Percentiles rank a stretch among this genome's conserved stretches.
phyloP scores from a whole-genome alignment of 2,329 filamentous ascomycete species.

The Neonectria punicea region DNA sequence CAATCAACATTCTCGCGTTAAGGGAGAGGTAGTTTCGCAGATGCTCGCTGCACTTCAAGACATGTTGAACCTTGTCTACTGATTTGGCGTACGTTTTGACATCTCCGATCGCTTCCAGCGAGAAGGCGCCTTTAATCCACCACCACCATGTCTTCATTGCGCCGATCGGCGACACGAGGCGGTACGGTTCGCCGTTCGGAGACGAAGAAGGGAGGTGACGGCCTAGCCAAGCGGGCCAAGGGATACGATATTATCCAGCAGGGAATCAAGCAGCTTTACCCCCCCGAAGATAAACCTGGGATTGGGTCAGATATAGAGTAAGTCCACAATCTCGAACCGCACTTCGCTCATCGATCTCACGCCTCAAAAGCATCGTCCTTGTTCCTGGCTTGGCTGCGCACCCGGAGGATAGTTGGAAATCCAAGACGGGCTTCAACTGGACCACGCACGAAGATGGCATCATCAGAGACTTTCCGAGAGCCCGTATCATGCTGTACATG shows the following conservation, averaged over 20 bases:
- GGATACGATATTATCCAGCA: neutral
- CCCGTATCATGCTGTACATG: conserved; percentile 53
- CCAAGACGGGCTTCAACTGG: conserved; percentile 53
- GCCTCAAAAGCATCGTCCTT: neutral
- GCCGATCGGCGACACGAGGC: neutral
- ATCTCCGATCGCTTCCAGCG: neutral
- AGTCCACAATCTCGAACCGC: neutral
- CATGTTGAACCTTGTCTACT: neutral
- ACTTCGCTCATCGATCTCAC: neutral
- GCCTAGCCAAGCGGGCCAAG: neutral
- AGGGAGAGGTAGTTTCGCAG: neutral
- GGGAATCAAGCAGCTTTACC: neutral
- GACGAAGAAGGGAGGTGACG: neutral
- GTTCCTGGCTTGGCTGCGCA: neutral
- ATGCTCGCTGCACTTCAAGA: neutral
- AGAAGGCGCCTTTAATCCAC: neutral
- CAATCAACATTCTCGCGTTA: neutral
- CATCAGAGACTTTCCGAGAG: conserved; percentile 52
- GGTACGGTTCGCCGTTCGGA: neutral
- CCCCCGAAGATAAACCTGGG: neutral
- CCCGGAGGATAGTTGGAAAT: neutral
- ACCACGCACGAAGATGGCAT: conserved; percentile 49
- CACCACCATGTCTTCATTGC: neutral
- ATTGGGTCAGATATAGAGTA: neutral
- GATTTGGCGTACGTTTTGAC: neutral